These are phyloP conservation scores for Wickerhamiella occidentalis DNA, from an alignment of 805 yeast species.

Conservation along the genomic window DNA sequence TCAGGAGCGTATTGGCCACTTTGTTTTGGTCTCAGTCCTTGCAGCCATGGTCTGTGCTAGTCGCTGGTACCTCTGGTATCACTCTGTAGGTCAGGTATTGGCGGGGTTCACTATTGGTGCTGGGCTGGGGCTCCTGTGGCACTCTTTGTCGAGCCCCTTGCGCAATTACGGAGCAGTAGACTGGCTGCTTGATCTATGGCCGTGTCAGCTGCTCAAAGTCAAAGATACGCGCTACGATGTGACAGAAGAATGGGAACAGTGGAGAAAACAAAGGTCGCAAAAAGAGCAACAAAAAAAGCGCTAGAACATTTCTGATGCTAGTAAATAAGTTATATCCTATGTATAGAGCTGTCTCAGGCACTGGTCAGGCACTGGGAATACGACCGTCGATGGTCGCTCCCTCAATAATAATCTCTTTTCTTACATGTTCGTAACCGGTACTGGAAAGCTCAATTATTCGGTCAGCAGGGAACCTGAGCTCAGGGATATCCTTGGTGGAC, in stretches of 20 bases:
- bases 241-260: constrained; percentile 24
- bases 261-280: constrained; percentile 15
- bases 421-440: constrained; percentile 20
- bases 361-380: too few species aligned
- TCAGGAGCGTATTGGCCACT: constrained; percentile 20
- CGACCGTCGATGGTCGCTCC: constrained; percentile 9
- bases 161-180: constrained; percentile 59
- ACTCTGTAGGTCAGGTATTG: constrained; percentile 55
- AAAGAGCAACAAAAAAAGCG: background rate
- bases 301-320: background rate
- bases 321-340: background rate
- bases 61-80: constrained; percentile 69
- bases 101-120: constrained; percentile 61
- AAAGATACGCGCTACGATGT: constrained; percentile 31
- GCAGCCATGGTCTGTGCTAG: constrained; percentile 46
- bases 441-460: constrained; percentile 67
- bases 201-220: constrained; percentile 34
- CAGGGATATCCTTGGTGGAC: constrained; percentile 75
- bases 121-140: constrained; percentile 47
- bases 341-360: background rate
- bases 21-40: constrained; percentile 18
- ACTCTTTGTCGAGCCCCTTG: constrained; percentile 37
- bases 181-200: constrained; percentile 48
- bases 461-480: constrained; percentile 60
- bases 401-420: constrained; percentile 18